Conservation (phyloP, 345 rosid species). For the Eucalyptus erythrocorys region DNA sequence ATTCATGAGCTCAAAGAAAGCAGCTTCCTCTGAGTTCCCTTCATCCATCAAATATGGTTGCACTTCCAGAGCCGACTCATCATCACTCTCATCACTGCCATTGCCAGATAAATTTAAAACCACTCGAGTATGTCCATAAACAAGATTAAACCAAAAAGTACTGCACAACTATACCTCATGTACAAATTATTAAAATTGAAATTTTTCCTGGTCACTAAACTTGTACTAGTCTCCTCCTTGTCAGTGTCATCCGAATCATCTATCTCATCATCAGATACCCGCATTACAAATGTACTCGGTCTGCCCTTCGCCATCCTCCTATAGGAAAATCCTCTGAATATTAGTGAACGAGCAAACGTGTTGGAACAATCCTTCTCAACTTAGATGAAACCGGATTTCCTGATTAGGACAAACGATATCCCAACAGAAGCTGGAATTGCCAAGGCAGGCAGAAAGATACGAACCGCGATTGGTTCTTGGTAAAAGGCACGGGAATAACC, state of each 20-base stretch:
- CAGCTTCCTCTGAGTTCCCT: conserved; percentile 41
- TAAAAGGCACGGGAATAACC: conserved; percentile 7
- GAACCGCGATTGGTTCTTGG: conserved; percentile 35
- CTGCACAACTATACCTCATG: conserved; percentile 26
- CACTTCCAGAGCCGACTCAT: conserved; percentile 21
- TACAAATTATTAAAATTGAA: conserved; percentile 39
- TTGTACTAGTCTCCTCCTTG: conserved; percentile 11
- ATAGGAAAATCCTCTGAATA: conserved; percentile 2
- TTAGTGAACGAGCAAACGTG: not conserved
- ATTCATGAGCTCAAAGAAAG: conserved; percentile 36
- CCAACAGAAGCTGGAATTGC: not conserved
- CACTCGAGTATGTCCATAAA: not conserved
- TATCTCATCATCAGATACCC: conserved; percentile 42
- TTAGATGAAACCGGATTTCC: not conserved
- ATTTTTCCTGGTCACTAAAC: conserved; percentile 13
- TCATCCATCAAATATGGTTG: conserved; percentile 39
- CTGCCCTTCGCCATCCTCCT: conserved; percentile 18
- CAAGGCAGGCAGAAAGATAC: not conserved
- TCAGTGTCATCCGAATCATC: conserved; percentile 24
- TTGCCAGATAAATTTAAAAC: not conserved
- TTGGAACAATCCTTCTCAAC: not conserved
- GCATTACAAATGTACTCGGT: conserved; percentile 23
- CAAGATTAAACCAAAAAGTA: not conserved
- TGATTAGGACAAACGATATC: not conserved
- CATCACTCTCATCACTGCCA: conserved; percentile 50